phyloP scores from a whole-genome alignment of 192 early-diverging fungal genomes.

The Phlyctochytrium bullatum region DNA sequence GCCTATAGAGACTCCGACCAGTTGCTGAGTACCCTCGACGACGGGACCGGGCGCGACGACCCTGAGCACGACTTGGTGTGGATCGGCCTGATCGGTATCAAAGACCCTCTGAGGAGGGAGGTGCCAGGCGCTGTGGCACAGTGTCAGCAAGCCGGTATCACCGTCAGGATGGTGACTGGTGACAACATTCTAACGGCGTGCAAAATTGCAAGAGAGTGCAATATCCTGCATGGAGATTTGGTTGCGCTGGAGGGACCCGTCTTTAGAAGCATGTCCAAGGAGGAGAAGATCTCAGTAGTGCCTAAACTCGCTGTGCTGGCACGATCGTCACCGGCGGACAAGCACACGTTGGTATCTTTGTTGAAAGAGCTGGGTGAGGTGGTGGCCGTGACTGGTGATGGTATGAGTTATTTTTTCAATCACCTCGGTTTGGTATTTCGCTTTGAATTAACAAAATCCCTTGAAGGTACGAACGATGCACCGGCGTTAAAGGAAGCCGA shows the following conservation, averaged over 20 bases:
- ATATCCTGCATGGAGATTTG: constrained; percentile 51
- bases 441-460: too few relatives aligned
- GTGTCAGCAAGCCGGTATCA: constrained; percentile 55
- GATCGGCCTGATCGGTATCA: constrained; percentile 55
- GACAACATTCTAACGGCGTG: constrained; percentile 61
- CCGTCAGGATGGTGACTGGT: constrained; percentile 60
- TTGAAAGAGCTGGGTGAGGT: constrained; percentile 55
- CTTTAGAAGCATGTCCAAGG: constrained; percentile 48
- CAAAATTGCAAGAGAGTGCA: constrained; percentile 58
- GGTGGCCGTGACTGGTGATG: constrained; percentile 60
- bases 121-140: constrained; percentile 50
- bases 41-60: constrained; percentile 35
- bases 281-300: constrained; percentile 49
- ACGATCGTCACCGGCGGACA: constrained; percentile 50
- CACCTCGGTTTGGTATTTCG: not conserved
- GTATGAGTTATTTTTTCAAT: too few relatives aligned
- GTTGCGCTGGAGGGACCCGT: constrained; percentile 59
- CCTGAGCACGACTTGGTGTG: constrained; percentile 53
- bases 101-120: constrained; percentile 59
- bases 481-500: constrained; percentile 51
- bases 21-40: constrained; percentile 29
- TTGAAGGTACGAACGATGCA: constrained; percentile 56
- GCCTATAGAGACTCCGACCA: constrained; percentile 52
- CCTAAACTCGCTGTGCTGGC: constrained; percentile 56
- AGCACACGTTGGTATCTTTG: constrained; percentile 51